Conservation (phyloP, 768 basidiomycete genomes). For the Tephrocybe rancida region DNA sequence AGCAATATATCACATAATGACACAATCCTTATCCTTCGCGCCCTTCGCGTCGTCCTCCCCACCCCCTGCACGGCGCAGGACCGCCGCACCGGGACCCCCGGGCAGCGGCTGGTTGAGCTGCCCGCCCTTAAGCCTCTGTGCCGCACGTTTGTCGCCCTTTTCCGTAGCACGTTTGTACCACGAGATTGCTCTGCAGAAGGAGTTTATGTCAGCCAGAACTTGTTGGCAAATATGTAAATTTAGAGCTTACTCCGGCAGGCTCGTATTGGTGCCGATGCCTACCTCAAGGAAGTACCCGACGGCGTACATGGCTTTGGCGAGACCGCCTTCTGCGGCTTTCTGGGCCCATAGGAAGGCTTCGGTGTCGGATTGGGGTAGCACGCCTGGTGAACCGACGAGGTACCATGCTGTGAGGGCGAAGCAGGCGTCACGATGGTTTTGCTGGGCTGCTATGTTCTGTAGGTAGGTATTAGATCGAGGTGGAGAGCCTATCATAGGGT, state of each 20-base stretch:
- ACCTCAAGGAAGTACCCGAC: slow-evolving; percentile 98
- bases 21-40: slow-evolving; percentile 78
- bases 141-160: slow-evolving; percentile 91
- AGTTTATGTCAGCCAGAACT: neutral
- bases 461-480: slow-evolving; percentile 13
- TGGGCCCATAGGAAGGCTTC: slow-evolving; percentile 98
- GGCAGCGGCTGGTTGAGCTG: slow-evolving; percentile 58
- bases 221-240: too few relatives aligned
- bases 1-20: slow-evolving; percentile 67
- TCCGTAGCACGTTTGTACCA: slow-evolving; percentile 94
- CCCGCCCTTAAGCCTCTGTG: slow-evolving; percentile 70
- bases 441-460: slow-evolving; percentile 97
- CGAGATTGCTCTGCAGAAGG: slow-evolving; percentile 47
- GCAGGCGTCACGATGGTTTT: slow-evolving; percentile 95
- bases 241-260: slow-evolving; percentile 13
- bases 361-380: slow-evolving; percentile 97
- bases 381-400: slow-evolving; percentile 95
- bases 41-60: slow-evolving; percentile 44
- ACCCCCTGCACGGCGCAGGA: slow-evolving; percentile 59
- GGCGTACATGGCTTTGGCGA: slow-evolving; percentile 97
- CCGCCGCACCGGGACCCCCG: slow-evolving; percentile 55
- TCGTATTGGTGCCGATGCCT: slow-evolving; percentile 15
- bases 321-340: slow-evolving; percentile 89
- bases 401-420: slow-evolving; percentile 99
- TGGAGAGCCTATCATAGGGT: slow-evolving; percentile 6